Base-by-base conservation (phyloP, 2,329 filamentous ascomycete genomes). In the Trichophyton benhamiae region DNA sequence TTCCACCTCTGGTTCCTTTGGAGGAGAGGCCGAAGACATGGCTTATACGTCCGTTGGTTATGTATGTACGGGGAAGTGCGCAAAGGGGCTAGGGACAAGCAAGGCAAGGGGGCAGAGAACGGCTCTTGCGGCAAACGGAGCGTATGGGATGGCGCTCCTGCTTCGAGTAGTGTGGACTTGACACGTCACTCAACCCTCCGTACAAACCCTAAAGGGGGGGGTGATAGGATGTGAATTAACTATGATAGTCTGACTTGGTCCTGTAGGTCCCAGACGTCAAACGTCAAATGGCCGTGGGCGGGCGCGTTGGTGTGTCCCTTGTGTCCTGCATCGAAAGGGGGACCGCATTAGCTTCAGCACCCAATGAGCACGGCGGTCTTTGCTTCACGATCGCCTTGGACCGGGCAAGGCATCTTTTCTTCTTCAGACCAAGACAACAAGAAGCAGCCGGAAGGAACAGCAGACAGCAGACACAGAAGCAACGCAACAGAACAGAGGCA, bases 11-110 rank as follows among this genome's bases (percentile, higher is more conserved):
- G 79, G 78, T 73, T 87, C 90, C 83, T 95, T 94, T 74, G 89
- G 86, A 82, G 91, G 89, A 83, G 91, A 90, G 84, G 87, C 91
- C 84, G 90, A 88, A 82, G 91, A 95, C 91, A 96, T 88, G 79
- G 83, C 85, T 81, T 94, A 90, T 89, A 75, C 71, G 69, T 72
- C 67, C 71, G 70, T 68, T 69, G 67, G 67, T 66, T 68, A 69
- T 63, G 68, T 67, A 68, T 67, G 69, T 27, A 27, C 36, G 30
- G 22, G 49, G 57, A 17, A 57, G 27, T 67, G 69, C 6, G 13
- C 36, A 15, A 25, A 57, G 57, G 41, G 59, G 27, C 53, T 33
- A 17, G 61, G 71, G 69, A 68, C 70, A 67, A 71, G 71, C 66
- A 67, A 63, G 66, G 33, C 33, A 38, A 38, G 33, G 33, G 33